Evolutionary conservation across 495 filamentous ascomycete genomes (phyloP), one percentile per base, ranked within the genome.

Genomic region (Neohortaea acidophila): DNA sequence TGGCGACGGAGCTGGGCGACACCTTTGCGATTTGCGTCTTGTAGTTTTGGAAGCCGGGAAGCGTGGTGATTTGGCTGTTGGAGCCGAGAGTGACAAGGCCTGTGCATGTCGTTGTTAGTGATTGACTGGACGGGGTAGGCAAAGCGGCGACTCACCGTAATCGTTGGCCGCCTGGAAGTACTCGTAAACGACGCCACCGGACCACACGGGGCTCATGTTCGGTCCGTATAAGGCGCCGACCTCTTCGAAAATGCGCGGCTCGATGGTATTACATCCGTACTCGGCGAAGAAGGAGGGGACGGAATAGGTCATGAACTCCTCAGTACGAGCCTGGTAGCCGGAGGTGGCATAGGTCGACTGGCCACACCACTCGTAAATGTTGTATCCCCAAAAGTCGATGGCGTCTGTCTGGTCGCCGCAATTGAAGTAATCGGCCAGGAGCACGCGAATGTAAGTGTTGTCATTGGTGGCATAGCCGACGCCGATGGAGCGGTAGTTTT

Each of bases 351-450:
- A 87, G 39, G 67, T 70, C 42, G 77, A 86, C 34, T 82, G 54
- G 33, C 89, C 89, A 54, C 89, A 97, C 89, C 89, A 97, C 25
- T 81, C 86, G 64, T 96, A 96, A 65, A 94, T 87, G 63, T 96
- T 97, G 71, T 94, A 94, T 36, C 89, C 89, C 84, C 84, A 94
- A 68, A 84, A 94, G 59, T 96, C 87, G 44, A 94, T 86, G 27
- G 73, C 62, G 10, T 70, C 64, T 0, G 62, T 60, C 21, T 63
- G 39, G 22, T 70, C 57, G 36, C 79, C 81, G 52, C 89, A 97
- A 69, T 94, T 81, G 67, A 97, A 89, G 64, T 89, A 97, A 55
- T 84, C 61, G 21, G 82, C 83, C 49, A 97, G 70, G 49, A 79
- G 55, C 25, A 57, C 60, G 42, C 89, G 82, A 49, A 93, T 94